A percentile compares a stretch with the other conserved stretches of the same genome.
These are phyloP conservation scores for Polygonum maritimum DNA, from an alignment of 148 eudicot species.

Conservation along the genomic window DNA sequence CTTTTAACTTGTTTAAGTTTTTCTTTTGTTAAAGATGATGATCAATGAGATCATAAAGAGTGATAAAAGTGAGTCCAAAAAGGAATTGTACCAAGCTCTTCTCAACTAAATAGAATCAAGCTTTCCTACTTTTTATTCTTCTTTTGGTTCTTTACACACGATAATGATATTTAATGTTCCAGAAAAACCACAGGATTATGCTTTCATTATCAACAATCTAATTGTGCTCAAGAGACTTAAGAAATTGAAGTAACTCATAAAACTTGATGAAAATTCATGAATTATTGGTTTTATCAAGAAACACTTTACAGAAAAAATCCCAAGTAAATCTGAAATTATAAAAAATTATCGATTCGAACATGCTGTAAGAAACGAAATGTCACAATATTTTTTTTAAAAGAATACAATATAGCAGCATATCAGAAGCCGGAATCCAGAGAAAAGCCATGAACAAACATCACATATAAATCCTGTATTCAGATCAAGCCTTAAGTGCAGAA, in stretches of 20 bases:
- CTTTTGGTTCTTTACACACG: not conserved
- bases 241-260: not conserved
- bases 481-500: not conserved
- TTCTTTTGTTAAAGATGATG: too few relatives aligned
- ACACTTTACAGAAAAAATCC: too few relatives aligned
- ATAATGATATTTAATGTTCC: not conserved
- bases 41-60: too few relatives aligned
- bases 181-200: not conserved
- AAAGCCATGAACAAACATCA: not conserved
- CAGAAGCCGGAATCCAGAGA: not conserved
- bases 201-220: not conserved
- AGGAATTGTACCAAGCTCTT: too few relatives aligned
- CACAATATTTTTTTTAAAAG: too few relatives aligned
- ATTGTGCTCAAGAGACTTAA: not conserved
- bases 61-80: too few relatives aligned
- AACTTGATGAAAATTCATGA: not conserved
- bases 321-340: too few relatives aligned
- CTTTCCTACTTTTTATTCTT: too few relatives aligned
- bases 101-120: too few relatives aligned
- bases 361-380: too few relatives aligned
- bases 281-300: not conserved
- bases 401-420: not conserved
- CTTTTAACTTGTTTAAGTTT: too few relatives aligned
- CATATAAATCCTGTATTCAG: not conserved
- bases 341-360: too few relatives aligned